Percentiles rank a stretch among this genome's conserved stretches.
phyloP scores from a whole-genome alignment of 1,284 basidiomycete genomes.

The Fomitiporia mediterranea region DNA sequence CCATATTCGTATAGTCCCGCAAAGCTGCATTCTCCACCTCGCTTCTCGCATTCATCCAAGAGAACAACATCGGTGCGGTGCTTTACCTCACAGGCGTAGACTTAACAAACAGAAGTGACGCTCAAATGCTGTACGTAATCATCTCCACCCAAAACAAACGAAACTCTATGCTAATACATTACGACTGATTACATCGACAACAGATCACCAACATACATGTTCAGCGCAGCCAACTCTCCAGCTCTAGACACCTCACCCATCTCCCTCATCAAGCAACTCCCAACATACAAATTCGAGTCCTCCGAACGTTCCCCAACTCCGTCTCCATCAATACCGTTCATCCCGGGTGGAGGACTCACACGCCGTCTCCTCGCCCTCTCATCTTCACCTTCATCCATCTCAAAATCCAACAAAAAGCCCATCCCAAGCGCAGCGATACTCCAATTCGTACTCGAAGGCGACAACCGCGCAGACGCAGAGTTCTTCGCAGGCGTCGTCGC shows the following conservation, averaged over 20 bases:
- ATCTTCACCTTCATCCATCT: conserved; percentile 32
- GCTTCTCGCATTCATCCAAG: conserved; percentile 50
- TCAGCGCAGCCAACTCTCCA: conserved; percentile 40
- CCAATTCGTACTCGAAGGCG: conserved; percentile 72
- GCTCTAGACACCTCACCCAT: conserved; percentile 37
- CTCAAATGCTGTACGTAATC: conserved; percentile 64
- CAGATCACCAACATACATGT: conserved; percentile 57
- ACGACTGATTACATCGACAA: conserved; percentile 17
- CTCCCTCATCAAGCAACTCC: conserved; percentile 37
- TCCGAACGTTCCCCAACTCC: conserved; percentile 15
- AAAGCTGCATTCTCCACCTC: conserved; percentile 64
- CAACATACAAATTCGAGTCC: conserved; percentile 34
- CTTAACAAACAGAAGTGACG: conserved; percentile 64
- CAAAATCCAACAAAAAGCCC: conserved; percentile 11
- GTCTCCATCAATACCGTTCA: conserved; percentile 45
- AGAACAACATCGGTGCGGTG: conserved; percentile 44
- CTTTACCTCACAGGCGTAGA: conserved; percentile 74
- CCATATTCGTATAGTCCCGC: conserved; percentile 39
- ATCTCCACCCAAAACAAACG: not conserved
- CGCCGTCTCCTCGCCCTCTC: conserved; percentile 53
- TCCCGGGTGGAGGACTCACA: conserved; percentile 73
- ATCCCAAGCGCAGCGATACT: conserved; percentile 53
- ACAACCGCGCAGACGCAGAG: conserved; percentile 69
- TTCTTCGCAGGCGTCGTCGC: conserved; percentile 53
- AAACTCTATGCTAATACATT: conserved; percentile 9